Evolutionary conservation across 2,329 filamentous ascomycete genomes (phyloP).

Genomic region (Epichloe scottii): DNA sequence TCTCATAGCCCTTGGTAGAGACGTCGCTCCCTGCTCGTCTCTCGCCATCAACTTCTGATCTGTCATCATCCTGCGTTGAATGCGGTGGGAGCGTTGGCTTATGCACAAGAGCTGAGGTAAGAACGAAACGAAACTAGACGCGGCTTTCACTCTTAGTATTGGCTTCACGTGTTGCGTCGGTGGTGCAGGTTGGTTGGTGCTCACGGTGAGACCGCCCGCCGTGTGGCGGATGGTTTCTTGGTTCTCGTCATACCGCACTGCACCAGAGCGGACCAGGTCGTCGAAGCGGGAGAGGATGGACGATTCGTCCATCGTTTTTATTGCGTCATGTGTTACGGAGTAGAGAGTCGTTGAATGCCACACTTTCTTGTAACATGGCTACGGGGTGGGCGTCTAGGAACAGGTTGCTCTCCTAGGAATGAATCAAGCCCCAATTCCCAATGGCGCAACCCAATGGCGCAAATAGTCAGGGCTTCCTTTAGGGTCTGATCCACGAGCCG

Average conservation of each 20-base stretch:
- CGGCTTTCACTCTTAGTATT: neutral
- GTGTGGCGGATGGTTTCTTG: slow-evolving; percentile 3
- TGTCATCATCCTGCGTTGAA: neutral
- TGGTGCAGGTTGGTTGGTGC: too few species aligned
- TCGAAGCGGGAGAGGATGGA: slow-evolving; percentile 5
- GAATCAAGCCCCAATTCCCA: too few species aligned
- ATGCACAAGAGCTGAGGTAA: slow-evolving; percentile 3
- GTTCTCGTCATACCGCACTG: slow-evolving; percentile 6
- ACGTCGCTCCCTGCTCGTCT: slow-evolving; percentile 26
- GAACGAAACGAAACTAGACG: slow-evolving; percentile 6
- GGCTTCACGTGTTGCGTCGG: too few species aligned
- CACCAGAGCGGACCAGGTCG: slow-evolving; percentile 2
- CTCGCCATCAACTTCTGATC: neutral
- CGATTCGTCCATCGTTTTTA: neutral
- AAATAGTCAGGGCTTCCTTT: too few species aligned
- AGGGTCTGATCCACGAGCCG: too few species aligned
- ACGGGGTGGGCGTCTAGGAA: too few species aligned
- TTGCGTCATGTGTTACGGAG: neutral
- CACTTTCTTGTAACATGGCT: too few species aligned
- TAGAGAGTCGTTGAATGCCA: too few species aligned
- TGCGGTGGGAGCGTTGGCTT: slow-evolving; percentile 5
- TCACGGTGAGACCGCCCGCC: slow-evolving; percentile 1
- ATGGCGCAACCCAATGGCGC: too few species aligned
- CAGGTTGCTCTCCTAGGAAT: too few species aligned
- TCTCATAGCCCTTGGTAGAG: slow-evolving; percentile 26